Evolutionary conservation across 345 rosid genomes (phyloP), one percentile per base, ranked within the genome.

Genomic region (Bretschneidera sinensis): DNA sequence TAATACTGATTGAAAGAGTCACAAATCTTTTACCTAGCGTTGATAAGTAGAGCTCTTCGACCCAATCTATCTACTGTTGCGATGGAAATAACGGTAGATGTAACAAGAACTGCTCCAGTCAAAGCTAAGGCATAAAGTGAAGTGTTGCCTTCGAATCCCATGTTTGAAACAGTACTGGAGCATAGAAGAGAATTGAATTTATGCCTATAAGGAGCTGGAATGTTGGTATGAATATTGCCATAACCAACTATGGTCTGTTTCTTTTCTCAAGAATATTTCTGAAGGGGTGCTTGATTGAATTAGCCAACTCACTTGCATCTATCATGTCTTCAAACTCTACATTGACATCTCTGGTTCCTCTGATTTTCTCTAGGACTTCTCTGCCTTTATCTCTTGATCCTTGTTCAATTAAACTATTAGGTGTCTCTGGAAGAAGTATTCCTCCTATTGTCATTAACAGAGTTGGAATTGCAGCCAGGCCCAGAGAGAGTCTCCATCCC

Each of bases 401-500:
- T 35, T 81, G 77, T 69, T 90, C 95, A 11, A 94, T 78, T 56
- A 94, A 82, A 63, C 92, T 88, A 79, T 94, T 90, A 0, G 99
- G 99, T 22, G 97, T 94, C 63, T 90, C 99, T 0, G 96, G 89
- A 49, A 94, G 78, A 57, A 76, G 24, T 45, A 76, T 63, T 18
- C 97, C 99, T 49, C 99, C 97, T 13, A 83, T 55, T 0, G 91
- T 82, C 99, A 94, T 94, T 43, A 90, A n/a, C 1, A 74, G 4
- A 34, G 99, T 96, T 0, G 97, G 99, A 20, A 61, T 62, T 19
- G 95, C 96, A 16, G 99, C 97, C 35, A 94, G 69, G 28, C 99
- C 99, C 0, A 94, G 81, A 43, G 99, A 94, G 35, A 94, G 82
- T 79, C 99, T 90, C 99, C 96, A 94, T 28, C 99, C 97, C 96